Conservation (phyloP, 129 eudicot genomes). For the sunflower (Helianthus annuus) region HanXRQr2.0-SUNRISE NC_035447.2:112034369-112034868, state of each 20-base stretch:
- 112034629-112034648: background rate
- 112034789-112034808: conserved; percentile 70
- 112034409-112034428: too few species aligned
- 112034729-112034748: conserved; percentile 73
- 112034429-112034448: too few species aligned
- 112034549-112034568: background rate
- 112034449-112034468: too few species aligned
- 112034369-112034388: too few species aligned
- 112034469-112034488: background rate
- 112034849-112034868: conserved; percentile 83
- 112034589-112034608: too few species aligned
- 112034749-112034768: conserved; percentile 66
- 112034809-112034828: conserved; percentile 86
- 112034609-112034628: background rate
- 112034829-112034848: conserved; percentile 87
- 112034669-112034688: background rate
- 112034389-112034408: too few species aligned
- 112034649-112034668: background rate
- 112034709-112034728: conserved; percentile 92
- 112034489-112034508: background rate
- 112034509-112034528: background rate
- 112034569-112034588: too few species aligned
- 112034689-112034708: conserved; percentile 45
- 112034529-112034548: background rate
- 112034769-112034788: conserved; percentile 77